A percentile compares a stretch with the other conserved stretches of the same genome.
Evolutionary conservation across 768 basidiomycete species (phyloP).

Genomic region (Artomyces pyxidatus): DNA sequence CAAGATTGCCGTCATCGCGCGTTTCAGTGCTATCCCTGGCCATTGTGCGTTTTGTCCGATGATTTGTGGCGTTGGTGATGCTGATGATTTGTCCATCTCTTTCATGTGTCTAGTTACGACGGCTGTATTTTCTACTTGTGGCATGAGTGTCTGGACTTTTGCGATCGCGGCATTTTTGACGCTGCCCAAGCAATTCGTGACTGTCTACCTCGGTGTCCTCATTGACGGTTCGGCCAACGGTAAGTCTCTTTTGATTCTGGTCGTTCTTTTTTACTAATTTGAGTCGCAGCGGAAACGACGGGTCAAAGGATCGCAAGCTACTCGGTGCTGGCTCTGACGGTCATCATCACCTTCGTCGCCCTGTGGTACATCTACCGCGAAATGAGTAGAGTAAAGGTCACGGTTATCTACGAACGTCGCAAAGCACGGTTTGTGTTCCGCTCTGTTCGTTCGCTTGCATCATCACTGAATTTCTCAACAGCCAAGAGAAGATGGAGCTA

Average conservation of each 20-base stretch:
- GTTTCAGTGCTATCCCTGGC: slow-evolving; percentile 78
- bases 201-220: slow-evolving; percentile 84
- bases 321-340: slow-evolving; percentile 56
- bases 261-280: slow-evolving; percentile 12
- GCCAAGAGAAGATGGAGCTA: slow-evolving; percentile 43
- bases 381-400: slow-evolving; percentile 62
- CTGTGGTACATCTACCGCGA: slow-evolving; percentile 77
- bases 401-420: slow-evolving; percentile 59
- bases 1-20: slow-evolving; percentile 68
- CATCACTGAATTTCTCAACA: slow-evolving; percentile 19
- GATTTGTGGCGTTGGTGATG: background rate
- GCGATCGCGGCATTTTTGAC: slow-evolving; percentile 73
- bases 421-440: slow-evolving; percentile 50
- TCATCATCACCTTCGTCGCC: slow-evolving; percentile 63
- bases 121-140: slow-evolving; percentile 82
- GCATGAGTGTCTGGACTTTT: slow-evolving; percentile 77
- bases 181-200: slow-evolving; percentile 85
- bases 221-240: slow-evolving; percentile 30
- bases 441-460: background rate
- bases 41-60: slow-evolving; percentile 49
- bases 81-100: slow-evolving; percentile 1
- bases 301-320: slow-evolving; percentile 58
- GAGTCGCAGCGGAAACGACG: slow-evolving; percentile 27
- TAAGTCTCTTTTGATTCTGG: background rate
- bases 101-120: slow-evolving; percentile 56